Evolutionary conservation across 345 rosid genomes (phyloP).

Genomic region (Salix caprea): DNA sequence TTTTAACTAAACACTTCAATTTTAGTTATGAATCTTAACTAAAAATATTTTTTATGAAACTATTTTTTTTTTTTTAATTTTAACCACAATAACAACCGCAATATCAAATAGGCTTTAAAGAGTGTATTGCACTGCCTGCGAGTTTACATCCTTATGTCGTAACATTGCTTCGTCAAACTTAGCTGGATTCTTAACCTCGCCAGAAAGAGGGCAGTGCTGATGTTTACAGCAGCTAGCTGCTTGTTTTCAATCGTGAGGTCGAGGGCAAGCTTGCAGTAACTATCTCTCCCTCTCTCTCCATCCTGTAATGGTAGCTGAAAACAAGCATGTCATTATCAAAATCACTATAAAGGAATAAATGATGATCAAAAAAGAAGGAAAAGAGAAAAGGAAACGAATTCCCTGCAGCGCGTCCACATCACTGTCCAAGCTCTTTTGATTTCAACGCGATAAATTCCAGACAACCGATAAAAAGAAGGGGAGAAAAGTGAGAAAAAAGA

Average conservation of each 20-base stretch:
- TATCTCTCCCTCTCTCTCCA: neutral
- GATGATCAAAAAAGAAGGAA: neutral
- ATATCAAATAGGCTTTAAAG: no score
- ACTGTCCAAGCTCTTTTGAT: neutral
- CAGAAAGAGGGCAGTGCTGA: neutral
- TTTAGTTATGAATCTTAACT: no score
- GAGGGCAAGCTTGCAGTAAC: neutral
- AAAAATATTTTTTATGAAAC: no score
- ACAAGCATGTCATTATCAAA: neutral
- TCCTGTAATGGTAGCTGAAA: neutral
- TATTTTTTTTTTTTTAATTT: no score
- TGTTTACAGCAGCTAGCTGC: slow-evolving; percentile 1
- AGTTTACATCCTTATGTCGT: neutral
- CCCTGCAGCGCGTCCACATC: slow-evolving; percentile 7
- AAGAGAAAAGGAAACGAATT: neutral
- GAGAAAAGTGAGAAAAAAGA: neutral
- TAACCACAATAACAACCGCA: rapidly evolving
- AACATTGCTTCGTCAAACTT: neutral
- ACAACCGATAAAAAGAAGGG: neutral
- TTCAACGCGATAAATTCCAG: neutral
- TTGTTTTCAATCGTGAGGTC: neutral
- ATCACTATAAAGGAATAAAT: neutral
- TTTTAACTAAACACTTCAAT: no score
- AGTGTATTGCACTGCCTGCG: neutral
- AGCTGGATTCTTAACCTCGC: neutral